A percentile compares a stretch with the other conserved stretches of the same genome.
These are phyloP conservation scores for Aspergillus ostianus DNA, from an alignment of 495 filamentous ascomycete genomes.

Conservation along the genomic window DNA sequence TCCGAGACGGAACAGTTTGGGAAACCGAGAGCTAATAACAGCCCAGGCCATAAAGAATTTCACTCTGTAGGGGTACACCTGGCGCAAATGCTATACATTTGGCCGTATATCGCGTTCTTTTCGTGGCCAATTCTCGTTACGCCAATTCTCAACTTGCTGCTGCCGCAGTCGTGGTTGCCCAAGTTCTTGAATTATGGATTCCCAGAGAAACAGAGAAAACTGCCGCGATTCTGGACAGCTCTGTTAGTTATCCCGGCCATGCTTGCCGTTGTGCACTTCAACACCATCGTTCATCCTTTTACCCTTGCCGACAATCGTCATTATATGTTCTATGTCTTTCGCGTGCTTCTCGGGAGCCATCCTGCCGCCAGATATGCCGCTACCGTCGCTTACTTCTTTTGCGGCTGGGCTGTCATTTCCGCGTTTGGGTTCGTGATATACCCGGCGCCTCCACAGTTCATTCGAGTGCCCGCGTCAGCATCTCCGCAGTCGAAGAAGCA, in stretches of 20 bases:
- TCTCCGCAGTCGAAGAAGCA: constrained; percentile 12
- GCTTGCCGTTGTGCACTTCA: constrained; percentile 64
- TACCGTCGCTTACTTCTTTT: constrained; percentile 60
- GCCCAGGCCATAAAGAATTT: constrained; percentile 83
- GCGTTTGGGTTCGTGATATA: constrained; percentile 48
- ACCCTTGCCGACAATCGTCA: constrained; percentile 95
- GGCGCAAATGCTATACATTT: constrained; percentile 92
- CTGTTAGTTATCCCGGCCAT: constrained; percentile 45
- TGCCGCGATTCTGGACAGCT: constrained; percentile 38
- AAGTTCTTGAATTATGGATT: constrained; percentile 39
- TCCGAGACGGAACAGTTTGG: not conserved
- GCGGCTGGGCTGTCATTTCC: constrained; percentile 58
- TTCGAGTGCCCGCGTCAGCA: constrained; percentile 23
- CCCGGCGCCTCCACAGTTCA: constrained; percentile 23
- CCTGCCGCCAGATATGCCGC: constrained; percentile 64
- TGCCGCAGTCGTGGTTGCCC: constrained; percentile 37
- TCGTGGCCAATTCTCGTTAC: constrained; percentile 73
- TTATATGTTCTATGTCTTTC: constrained; percentile 95
- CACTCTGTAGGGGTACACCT: constrained; percentile 86
- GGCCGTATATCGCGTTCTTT: constrained; percentile 86
- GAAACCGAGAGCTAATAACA: not conserved
- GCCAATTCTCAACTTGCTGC: constrained; percentile 42
- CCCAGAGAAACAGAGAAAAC: constrained; percentile 29
- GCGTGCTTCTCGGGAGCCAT: constrained; percentile 69
- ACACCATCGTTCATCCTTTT: constrained; percentile 94